Conservation (phyloP, 1,139 yeast genomes). For the Geotrichum cucujoidarum region DNA sequence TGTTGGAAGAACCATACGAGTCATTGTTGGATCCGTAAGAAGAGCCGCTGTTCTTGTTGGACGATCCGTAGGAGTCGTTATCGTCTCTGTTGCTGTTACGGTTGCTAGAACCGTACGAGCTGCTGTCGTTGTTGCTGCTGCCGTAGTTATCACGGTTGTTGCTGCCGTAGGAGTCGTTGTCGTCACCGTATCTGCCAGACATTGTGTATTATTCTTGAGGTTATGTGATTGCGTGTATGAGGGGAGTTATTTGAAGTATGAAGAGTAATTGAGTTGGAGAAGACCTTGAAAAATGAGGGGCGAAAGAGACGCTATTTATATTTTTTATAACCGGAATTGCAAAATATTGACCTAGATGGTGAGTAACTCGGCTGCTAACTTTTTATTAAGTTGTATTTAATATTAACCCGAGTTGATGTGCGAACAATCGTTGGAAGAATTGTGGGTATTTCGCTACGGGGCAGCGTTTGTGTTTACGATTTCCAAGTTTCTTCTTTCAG, state of each 20-base stretch:
- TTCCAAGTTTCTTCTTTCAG: no score
- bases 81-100: slow-evolving; percentile 23
- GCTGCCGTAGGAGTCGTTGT: slow-evolving; percentile 30
- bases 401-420: no score
- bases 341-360: no score
- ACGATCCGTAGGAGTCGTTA: slow-evolving; percentile 20
- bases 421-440: no score
- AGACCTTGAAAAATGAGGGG: no score
- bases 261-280: no score
- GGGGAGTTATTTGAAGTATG: not conserved
- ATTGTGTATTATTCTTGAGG: not conserved
- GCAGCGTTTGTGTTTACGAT: no score
- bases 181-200: not conserved
- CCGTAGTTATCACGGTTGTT: slow-evolving; percentile 20
- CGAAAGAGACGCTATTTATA: no score
- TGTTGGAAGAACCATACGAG: slow-evolving; percentile 26
- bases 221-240: not conserved
- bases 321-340: no score
- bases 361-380: no score
- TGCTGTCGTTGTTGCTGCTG: slow-evolving; percentile 18
- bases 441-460: no score
- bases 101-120: slow-evolving; percentile 23
- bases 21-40: slow-evolving; percentile 27
- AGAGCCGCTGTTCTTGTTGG: slow-evolving; percentile 23
- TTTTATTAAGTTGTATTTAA: no score